Evolutionary conservation across 164 flowering plant species (phyloP).

Genomic region (Vitis labrusca): DNA sequence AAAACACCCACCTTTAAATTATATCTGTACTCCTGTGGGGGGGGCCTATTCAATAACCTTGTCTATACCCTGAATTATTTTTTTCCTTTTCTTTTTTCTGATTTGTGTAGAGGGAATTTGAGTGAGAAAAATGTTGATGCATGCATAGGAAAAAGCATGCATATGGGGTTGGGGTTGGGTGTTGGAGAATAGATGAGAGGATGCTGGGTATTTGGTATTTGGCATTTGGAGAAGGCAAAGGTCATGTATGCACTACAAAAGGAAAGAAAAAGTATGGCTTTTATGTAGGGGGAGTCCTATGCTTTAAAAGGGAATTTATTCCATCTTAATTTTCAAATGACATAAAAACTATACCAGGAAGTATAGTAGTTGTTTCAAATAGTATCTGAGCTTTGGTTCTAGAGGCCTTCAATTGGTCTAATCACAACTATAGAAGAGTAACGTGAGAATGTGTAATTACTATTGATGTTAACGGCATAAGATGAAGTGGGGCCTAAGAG

Average conservation of each 20-base stretch:
- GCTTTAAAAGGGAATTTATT: slow-evolving; percentile 14
- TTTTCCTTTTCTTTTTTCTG: too few species aligned
- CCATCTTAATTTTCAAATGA: neutral
- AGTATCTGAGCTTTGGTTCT: neutral
- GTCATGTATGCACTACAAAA: slow-evolving; percentile 7
- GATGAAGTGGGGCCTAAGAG: neutral
- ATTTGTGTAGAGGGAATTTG: too few species aligned
- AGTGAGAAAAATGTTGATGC: neutral
- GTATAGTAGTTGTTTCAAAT: neutral
- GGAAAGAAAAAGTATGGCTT: slow-evolving; percentile 10
- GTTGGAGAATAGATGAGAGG: neutral
- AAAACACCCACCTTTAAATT: too few species aligned
- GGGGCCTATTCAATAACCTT: too few species aligned
- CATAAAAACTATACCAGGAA: neutral
- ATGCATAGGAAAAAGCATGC: neutral
- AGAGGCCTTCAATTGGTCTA: neutral
- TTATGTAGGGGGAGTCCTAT: slow-evolving; percentile 14
- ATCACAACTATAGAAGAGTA: neutral
- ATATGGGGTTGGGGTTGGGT: neutral
- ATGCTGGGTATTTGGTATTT: slow-evolving; percentile 8
- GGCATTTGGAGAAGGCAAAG: neutral
- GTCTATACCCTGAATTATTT: too few species aligned
- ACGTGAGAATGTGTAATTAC: neutral
- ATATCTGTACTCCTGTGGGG: too few species aligned
- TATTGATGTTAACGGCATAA: neutral